Conservation (phyloP, 2,329 filamentous ascomycete species). For the Beauveria caledonica region DNA sequence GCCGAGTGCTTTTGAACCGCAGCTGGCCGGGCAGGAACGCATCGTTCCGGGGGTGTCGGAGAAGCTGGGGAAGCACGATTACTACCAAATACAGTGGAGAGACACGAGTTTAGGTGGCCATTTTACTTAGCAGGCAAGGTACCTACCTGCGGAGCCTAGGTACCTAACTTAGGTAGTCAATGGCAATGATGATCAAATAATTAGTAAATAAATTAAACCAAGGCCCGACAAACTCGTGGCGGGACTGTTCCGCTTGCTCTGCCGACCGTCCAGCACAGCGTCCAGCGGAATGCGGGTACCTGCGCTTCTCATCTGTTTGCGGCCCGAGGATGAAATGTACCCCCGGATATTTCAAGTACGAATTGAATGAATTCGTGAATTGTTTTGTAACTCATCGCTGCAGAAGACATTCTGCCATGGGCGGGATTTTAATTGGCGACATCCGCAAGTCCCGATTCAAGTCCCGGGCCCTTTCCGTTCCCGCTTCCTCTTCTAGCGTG, state of each 20-base stretch:
- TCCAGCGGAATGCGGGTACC: conserved; percentile 3
- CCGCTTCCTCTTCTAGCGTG: conserved; percentile 2
- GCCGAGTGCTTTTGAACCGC: conserved; percentile 8
- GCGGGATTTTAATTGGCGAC: background rate
- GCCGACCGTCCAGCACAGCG: background rate
- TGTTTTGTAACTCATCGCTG: too few relatives aligned
- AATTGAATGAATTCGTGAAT: background rate
- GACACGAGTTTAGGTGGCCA: background rate
- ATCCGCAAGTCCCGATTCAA: background rate
- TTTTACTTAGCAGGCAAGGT: background rate
- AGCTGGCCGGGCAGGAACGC: conserved; percentile 7
- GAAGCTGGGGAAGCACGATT: conserved; percentile 7
- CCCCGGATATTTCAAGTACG: background rate
- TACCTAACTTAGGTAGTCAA: background rate
- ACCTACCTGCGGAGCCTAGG: too few relatives aligned
- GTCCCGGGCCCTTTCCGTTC: conserved; percentile 5
- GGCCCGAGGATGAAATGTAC: background rate
- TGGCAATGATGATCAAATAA: too few relatives aligned
- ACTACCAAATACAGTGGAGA: background rate
- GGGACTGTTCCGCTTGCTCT: conserved; percentile 6
- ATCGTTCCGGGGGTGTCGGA: background rate
- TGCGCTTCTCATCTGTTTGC: background rate
- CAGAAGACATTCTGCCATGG: too few relatives aligned
- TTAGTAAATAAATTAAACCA: background rate
- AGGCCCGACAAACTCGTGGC: background rate